Percentiles rank a stretch among this genome's conserved stretches.
phyloP scores from a whole-genome alignment of 257 asterid species.

The Nyctanthes arbortristis region DNA sequence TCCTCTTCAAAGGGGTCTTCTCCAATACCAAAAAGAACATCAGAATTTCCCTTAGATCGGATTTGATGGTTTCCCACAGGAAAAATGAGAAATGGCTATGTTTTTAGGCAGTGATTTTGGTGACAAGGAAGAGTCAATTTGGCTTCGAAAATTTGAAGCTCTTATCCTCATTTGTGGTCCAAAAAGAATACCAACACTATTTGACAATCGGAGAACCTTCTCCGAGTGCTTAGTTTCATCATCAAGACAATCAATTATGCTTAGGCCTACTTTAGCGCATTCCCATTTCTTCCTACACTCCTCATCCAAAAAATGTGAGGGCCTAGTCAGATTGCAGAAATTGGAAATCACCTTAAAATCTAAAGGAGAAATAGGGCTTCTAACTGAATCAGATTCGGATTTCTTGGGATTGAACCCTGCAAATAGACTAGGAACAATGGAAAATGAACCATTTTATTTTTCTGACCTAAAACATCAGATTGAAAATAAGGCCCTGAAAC shows the following conservation, averaged over 20 bases:
- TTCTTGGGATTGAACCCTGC: constrained; percentile 65
- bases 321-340: constrained; percentile 71
- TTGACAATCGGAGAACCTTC: constrained; percentile 34
- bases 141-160: constrained; percentile 19
- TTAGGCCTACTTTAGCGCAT: constrained; percentile 42
- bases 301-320: constrained; percentile 35
- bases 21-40: constrained; percentile 41
- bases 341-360: constrained; percentile 76
- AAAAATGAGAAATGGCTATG: constrained; percentile 31
- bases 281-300: constrained; percentile 39
- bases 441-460: constrained; percentile 52
- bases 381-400: constrained; percentile 76
- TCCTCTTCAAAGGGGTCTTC: constrained; percentile 22
- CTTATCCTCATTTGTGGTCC: constrained; percentile 40
- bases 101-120: constrained; percentile 40
- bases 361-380: constrained; percentile 90
- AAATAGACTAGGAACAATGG: constrained; percentile 61
- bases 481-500: constrained; percentile 53
- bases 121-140: constrained; percentile 23
- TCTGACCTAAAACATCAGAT: constrained; percentile 52
- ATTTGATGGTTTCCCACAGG: constrained; percentile 26
- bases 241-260: constrained; percentile 50
- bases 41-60: constrained; percentile 39
- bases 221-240: constrained; percentile 27
- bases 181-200: constrained; percentile 38